Conservation (phyloP, 2,329 filamentous ascomycete species). For the Neocatenulostroma microsporum region DNA sequence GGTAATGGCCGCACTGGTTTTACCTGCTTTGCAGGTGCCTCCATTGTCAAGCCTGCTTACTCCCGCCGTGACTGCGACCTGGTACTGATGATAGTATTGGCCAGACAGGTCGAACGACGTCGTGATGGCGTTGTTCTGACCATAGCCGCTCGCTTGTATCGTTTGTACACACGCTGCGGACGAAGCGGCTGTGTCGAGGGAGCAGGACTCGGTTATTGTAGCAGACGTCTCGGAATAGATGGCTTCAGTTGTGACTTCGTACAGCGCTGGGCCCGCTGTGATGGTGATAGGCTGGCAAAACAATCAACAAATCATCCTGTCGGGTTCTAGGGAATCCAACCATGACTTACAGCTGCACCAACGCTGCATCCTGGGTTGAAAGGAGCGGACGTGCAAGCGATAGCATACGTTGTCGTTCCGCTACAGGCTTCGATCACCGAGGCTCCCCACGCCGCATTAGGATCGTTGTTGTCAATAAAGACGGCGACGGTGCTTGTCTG, state of each 20-base stretch:
- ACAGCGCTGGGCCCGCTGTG: slow-evolving; percentile 17
- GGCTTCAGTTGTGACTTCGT: slow-evolving; percentile 16
- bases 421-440: slow-evolving; percentile 18
- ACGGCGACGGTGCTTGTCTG: slow-evolving; percentile 8
- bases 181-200: slow-evolving; percentile 9
- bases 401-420: slow-evolving; percentile 18
- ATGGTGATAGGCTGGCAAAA: slow-evolving; percentile 15
- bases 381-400: slow-evolving; percentile 17
- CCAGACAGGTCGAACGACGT: slow-evolving; percentile 17
- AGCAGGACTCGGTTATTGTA: slow-evolving; percentile 18
- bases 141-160: not conserved
- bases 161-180: slow-evolving; percentile 14
- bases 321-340: too few species aligned
- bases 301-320: not conserved
- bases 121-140: slow-evolving; percentile 12
- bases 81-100: slow-evolving; percentile 15
- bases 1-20: too few species aligned
- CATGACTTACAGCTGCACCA: slow-evolving; percentile 2
- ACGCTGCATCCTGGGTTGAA: slow-evolving; percentile 10
- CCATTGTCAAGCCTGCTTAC: slow-evolving; percentile 12
- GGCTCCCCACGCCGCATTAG: slow-evolving; percentile 17
- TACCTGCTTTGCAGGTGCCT: slow-evolving; percentile 15
- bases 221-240: slow-evolving; percentile 19
- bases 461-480: slow-evolving; percentile 21
- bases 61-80: slow-evolving; percentile 15